Conservation (phyloP, 1,284 basidiomycete genomes). For the Xanthoconium separans region DNA sequence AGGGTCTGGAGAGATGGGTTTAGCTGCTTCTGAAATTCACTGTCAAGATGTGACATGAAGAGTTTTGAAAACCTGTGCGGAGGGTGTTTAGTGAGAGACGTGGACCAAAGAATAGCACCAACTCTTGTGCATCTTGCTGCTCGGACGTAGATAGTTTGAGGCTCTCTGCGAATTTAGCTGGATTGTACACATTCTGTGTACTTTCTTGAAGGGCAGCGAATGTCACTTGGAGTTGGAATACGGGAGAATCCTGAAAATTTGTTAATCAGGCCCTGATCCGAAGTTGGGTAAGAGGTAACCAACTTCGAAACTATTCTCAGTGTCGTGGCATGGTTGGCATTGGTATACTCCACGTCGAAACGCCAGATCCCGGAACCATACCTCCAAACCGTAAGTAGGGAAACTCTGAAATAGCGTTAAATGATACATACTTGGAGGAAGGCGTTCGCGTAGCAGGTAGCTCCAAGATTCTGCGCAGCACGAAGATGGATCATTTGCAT, state of each 20-base stretch:
- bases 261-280: conserved; percentile 8
- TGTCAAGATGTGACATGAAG: conserved; percentile 84
- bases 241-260: conserved; percentile 59
- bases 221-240: conserved; percentile 72
- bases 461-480: conserved; percentile 75
- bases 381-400: conserved; percentile 34
- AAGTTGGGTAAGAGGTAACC: conserved; percentile 8
- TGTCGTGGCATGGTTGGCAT: conserved; percentile 44
- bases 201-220: conserved; percentile 83
- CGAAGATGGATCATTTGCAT: not conserved
- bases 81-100: conserved; percentile 13
- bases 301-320: conserved; percentile 56
- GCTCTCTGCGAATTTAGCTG: conserved; percentile 78
- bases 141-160: conserved; percentile 75
- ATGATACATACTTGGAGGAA: conserved; percentile 69
- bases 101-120: conserved; percentile 25
- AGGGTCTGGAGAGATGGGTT: conserved; percentile 61
- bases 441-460: conserved; percentile 92
- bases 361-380: conserved; percentile 60
- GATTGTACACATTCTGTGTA: conserved; percentile 72
- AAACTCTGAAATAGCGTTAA: not conserved
- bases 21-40: conserved; percentile 79
- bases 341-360: conserved; percentile 60
- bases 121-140: conserved; percentile 96
- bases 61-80: conserved; percentile 82